Base-by-base conservation (phyloP, 768 basidiomycete species). In the Postia placenta region DNA sequence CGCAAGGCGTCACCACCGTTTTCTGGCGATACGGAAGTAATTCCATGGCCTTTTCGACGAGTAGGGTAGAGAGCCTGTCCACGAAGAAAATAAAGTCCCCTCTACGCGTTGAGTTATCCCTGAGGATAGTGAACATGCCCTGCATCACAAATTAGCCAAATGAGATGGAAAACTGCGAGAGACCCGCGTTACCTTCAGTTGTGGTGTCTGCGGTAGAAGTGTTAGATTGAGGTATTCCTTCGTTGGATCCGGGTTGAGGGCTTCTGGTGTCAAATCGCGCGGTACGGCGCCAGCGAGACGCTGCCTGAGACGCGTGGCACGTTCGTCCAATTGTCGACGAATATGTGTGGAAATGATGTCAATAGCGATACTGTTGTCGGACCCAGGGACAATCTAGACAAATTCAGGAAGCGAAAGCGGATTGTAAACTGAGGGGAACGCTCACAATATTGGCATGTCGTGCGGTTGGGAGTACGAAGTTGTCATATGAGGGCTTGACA, bases 81-180 rank as follows among this genome's bases (percentile, higher is more conserved):
- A 81, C 80, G 61, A 92, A 92, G 72, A 96, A 95, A 33, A 97
- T 83, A 60, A 97, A 98, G 60, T 97, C 92, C 57, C 88, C 87
- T 15, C 83, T 73, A 11, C 69, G 69, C 0, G 88, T 85, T n/a
- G 68, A 74, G 48, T 69, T 71, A 57, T 92, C 84, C 6, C 95
- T 78, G 19, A 99, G 61, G 22, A 88, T 83, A 0, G 95, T 97
- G 62, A 85, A 86, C 5, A 97, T 93, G 0, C 92, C 93, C 91
- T 95, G 54, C 5, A 38, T 14, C 1, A 23, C n/a, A 12, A 19
- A 33, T 36, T 12, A 27, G 45, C 22, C 11, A 28, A 50, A 33
- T n/a, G 9, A n/a, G 9, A 38, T 42, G 19, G 15, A 14, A 45
- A 6, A n/a, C 46, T 11, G 14, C 9, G 17, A 4, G n/a, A n/a